Conservation (phyloP, 495 filamentous ascomycete genomes). For the Amphirosellinia nigrospora region DNA sequence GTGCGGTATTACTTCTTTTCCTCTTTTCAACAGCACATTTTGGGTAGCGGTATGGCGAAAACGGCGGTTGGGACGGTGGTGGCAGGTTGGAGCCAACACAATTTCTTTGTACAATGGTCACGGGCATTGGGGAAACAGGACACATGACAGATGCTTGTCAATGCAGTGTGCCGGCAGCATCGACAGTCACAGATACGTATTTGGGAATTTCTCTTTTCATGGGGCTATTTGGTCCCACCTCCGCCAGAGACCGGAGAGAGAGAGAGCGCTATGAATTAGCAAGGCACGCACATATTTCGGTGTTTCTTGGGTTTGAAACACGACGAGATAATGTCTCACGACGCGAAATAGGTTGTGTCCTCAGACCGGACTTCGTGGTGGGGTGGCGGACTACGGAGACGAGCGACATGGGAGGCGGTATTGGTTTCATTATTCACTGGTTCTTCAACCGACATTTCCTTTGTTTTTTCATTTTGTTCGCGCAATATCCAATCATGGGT, state of each 20-base stretch:
- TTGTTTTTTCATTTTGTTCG: constrained; percentile 15
- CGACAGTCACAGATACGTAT: constrained; percentile 21
- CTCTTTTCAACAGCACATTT: constrained; percentile 41
- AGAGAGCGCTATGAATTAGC: constrained; percentile 20
- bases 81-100: constrained; percentile 29
- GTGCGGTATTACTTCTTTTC: constrained; percentile 17
- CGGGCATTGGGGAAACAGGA: constrained; percentile 35
- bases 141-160: constrained; percentile 23
- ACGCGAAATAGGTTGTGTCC: constrained; percentile 31
- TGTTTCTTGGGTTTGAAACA: constrained; percentile 30
- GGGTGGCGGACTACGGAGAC: constrained; percentile 24
- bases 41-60: constrained; percentile 41
- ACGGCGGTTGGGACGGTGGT: constrained; percentile 33
- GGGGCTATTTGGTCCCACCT: constrained; percentile 23
- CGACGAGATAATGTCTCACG: constrained; percentile 39
- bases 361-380: constrained; percentile 20
- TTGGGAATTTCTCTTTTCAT: constrained; percentile 30
- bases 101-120: constrained; percentile 42
- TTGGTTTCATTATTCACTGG: background rate
- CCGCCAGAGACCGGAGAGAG: constrained; percentile 24
- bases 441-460: background rate
- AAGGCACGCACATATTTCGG: constrained; percentile 17
- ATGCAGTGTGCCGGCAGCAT: constrained; percentile 26
- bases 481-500: background rate
- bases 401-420: constrained; percentile 25